Evolutionary conservation across 495 filamentous ascomycete species (phyloP).

Genomic region (Daldinia loculata): DNA sequence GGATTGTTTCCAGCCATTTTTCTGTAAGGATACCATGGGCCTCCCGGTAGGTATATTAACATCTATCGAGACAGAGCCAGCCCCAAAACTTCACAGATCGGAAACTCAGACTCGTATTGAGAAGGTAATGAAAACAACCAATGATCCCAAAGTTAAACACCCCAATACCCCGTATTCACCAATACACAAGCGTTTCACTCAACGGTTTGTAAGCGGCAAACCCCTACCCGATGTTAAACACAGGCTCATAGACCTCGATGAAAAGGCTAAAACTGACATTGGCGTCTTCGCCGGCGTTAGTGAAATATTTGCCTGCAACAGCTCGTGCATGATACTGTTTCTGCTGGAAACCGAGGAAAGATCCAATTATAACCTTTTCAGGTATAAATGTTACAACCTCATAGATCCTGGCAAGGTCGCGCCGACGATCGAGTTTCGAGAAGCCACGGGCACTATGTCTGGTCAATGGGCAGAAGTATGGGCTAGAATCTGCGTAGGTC

Average conservation of each 20-base stretch:
- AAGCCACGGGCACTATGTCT: constrained; percentile 47
- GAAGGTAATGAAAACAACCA: not conserved
- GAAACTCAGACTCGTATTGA: not conserved
- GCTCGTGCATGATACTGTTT: not conserved
- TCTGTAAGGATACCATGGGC: not conserved
- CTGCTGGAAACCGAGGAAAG: constrained; percentile 5
- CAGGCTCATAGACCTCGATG: not conserved
- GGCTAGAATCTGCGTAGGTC: constrained; percentile 44
- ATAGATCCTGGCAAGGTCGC: not conserved
- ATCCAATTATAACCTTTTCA: constrained; percentile 19
- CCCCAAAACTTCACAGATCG: not conserved
- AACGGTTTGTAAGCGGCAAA: not conserved
- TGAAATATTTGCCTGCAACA: not conserved
- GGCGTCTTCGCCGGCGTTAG: not conserved
- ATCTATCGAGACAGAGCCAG: not conserved
- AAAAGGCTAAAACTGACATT: not conserved
- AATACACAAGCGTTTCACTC: not conserved
- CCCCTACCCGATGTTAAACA: not conserved
- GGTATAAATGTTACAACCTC: not conserved
- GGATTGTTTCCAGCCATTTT: not conserved
- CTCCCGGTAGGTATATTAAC: not conserved
- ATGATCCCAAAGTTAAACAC: not conserved
- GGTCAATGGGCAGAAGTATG: constrained; percentile 38
- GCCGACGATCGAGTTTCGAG: constrained; percentile 53
- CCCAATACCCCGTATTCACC: not conserved